phyloP scores from a whole-genome alignment of 768 basidiomycete species.

The Harrya chromipes region DNA sequence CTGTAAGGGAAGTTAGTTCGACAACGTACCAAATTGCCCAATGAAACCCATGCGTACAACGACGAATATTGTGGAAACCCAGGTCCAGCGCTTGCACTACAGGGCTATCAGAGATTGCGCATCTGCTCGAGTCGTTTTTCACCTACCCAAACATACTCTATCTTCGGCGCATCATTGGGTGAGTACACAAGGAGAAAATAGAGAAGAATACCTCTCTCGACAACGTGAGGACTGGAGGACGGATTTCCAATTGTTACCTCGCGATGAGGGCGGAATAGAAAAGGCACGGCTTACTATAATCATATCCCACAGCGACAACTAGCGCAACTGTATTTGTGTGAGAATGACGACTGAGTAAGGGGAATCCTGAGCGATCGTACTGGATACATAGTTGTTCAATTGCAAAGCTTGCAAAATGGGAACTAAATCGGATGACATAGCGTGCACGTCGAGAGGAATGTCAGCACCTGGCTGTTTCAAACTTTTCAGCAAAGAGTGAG shows the following conservation, averaged over 20 bases:
- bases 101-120: neutral
- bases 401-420: neutral
- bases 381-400: neutral
- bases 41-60: slow-evolving; percentile 4
- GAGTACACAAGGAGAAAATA: neutral
- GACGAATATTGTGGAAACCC: slow-evolving; percentile 14
- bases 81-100: slow-evolving; percentile 8
- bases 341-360: neutral
- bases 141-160: slow-evolving; percentile 4
- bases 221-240: neutral
- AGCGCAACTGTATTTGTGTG: neutral
- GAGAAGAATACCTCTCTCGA: neutral
- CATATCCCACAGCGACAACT: neutral
- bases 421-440: slow-evolving; percentile 1
- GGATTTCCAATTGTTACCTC: neutral
- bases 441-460: neutral
- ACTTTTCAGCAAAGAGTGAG: no score
- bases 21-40: neutral
- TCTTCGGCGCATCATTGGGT: neutral
- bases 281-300: neutral
- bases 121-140: neutral
- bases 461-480: no score
- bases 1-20: neutral
- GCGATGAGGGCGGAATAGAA: neutral
- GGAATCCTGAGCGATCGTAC: neutral